Base-by-base conservation (phyloP, 2,329 filamentous ascomycete genomes). In the Lasiodiplodia sp. region DNA sequence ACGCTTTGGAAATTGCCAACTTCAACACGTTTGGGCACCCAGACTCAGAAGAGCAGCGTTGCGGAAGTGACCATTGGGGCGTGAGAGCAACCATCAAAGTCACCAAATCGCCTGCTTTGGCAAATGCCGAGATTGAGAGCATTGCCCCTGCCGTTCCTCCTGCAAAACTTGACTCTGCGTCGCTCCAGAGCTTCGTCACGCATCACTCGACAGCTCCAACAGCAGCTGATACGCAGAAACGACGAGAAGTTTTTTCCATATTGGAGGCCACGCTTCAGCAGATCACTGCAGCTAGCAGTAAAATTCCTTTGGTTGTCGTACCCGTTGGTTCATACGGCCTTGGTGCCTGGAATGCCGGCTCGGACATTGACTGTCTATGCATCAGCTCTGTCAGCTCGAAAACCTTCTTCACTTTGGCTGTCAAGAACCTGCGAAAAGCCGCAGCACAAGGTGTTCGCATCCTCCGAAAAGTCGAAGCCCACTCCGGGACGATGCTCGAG, bases 271-370 rank as follows among this genome's bases (percentile, higher is more conserved):
- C 82, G 40, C 71, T 87, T 55, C 70, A 81, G 56, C 79, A 85
- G 53, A 69, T 76, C 8, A 73, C 72, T 1, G 72, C 62, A 34
- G 40, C 72, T 5, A 55, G 66, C 66, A 47, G 71, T 4, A 53
- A 67, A 38, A 73, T 77, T 51, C 75, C 83, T 1, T 79, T 90
- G 47, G 79, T 88, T 1, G 73, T 91, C 8, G 82, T 87, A 6
- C 83, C 89, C 0, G 87, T 91, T n/a, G 90, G 90, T 0, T 91
- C 90, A 0, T 91, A 89, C 72, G 87, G 86, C 3, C 79, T 92
- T 3, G 86, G 86, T 11, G 85, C 89, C 3, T 91, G 89, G 87
- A 87, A 86, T 1, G 73, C 80, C 1, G 75, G 82, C 0, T 91
- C 89, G 1, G 88, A 91, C 72, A 83, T 92, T 7, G 88, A 92